A percentile compares a stretch with the other conserved stretches of the same genome.
phyloP scores from a whole-genome alignment of 129 eudicot genomes.

The Artemisia argyi region DNA sequence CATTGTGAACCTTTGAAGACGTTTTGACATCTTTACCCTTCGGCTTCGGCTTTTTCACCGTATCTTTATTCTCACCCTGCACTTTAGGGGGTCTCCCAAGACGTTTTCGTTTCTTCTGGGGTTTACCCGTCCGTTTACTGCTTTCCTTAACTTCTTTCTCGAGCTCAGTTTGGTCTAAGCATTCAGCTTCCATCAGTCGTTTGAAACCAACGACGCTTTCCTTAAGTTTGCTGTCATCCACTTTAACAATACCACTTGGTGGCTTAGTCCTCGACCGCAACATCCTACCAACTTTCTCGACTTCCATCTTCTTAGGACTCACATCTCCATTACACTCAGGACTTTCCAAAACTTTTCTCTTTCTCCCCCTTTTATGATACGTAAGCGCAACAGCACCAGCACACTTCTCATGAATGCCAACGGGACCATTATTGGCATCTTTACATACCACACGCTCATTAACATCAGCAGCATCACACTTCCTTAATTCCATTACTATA shows the following conservation, averaged over 20 bases:
- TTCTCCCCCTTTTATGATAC: constrained; percentile 41
- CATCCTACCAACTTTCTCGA: constrained; percentile 42
- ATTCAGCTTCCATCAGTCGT: constrained; percentile 39
- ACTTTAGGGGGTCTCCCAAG: constrained; percentile 66
- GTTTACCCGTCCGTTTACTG: constrained; percentile 7
- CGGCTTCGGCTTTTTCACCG: constrained; percentile 12
- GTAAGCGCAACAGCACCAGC: background rate
- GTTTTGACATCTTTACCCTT: constrained; percentile 26
- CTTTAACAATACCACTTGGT: constrained; percentile 31
- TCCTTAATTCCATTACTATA: constrained; percentile 14
- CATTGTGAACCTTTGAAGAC: constrained; percentile 5
- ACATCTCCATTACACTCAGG: constrained; percentile 25
- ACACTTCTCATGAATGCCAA: constrained; percentile 10
- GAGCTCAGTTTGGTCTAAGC: constrained; percentile 31
- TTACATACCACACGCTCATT: background rate
- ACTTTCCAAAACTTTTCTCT: constrained; percentile 40
- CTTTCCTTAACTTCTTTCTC: constrained; percentile 16
- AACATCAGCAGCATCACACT: background rate
- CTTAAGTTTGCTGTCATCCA: constrained; percentile 28
- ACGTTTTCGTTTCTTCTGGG: constrained; percentile 31
- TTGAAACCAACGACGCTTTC: constrained; percentile 32
- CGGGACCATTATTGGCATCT: background rate
- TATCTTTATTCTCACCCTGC: constrained; percentile 16
- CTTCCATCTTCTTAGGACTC: constrained; percentile 24
- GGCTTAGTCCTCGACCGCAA: constrained; percentile 64